phyloP scores from a whole-genome alignment of 208 protist species.

The Willaertia magna region DNA sequence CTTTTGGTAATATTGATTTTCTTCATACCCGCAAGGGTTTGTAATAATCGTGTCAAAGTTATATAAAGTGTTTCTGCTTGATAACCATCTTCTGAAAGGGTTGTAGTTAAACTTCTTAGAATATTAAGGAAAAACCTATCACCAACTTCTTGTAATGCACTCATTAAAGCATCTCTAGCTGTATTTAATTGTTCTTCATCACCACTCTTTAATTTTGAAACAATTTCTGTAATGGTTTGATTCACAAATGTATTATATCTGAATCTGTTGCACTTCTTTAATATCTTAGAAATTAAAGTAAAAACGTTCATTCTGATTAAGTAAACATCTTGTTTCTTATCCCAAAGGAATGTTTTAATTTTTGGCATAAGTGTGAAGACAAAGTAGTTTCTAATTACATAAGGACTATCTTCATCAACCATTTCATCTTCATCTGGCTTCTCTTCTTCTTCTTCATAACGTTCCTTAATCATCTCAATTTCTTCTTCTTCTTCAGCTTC shows the following conservation, averaged over 20 bases:
- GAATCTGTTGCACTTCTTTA: neutral
- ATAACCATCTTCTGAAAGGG: neutral
- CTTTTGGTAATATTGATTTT: too few relatives aligned
- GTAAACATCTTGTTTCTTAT: neutral
- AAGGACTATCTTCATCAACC: neutral
- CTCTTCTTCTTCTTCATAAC: neutral
- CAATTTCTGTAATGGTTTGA: neutral
- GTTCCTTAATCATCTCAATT: neutral
- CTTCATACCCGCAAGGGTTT: too few relatives aligned
- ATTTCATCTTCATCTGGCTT: neutral
- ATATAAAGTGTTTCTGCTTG: neutral
- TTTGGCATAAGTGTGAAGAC: too few relatives aligned
- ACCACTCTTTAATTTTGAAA: neutral
- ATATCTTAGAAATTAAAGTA: conserved; percentile 1
- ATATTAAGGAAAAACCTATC: neutral
- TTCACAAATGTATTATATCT: neutral
- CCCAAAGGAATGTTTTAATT: neutral
- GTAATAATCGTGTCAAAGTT: neutral
- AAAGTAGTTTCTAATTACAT: too few relatives aligned
- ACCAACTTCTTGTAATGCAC: neutral
- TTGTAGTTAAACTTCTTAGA: neutral
- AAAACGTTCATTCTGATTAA: neutral
- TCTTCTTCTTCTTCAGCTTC: neutral
- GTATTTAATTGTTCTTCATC: neutral
- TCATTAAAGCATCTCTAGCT: neutral